Evolutionary conservation across 179 eudicot genomes (phyloP), one percentile per base, ranked within the genome.

Genomic region (Dionaea muscipula): DNA sequence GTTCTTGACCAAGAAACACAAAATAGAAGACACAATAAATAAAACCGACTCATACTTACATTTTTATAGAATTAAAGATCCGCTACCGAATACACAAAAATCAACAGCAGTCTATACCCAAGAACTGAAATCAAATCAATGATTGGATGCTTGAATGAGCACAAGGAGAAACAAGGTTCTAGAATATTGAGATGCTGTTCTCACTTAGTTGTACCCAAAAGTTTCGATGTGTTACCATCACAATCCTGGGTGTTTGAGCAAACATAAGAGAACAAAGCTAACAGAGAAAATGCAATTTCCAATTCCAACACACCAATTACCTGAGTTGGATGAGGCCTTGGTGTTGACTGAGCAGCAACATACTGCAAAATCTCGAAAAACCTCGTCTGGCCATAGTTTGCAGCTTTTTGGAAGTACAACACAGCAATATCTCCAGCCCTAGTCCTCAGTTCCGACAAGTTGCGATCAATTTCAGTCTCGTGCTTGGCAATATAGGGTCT

Each of bases 381-480:
- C 70, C 97, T 70, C 0, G 93, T 89, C 75, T 89, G 97, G 35
- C 69, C 76, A 64, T 72, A 89, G 73, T 74, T 83, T 28, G 79
- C 80, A 67, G 76, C 81, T 63, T 66, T 79, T 55, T 81, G 89
- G 72, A 80, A 83, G 68, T 86, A 86, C 68, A 60, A 62, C 57
- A 77, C 71, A 60, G 79, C 84, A 73, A 75, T 57, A 68, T 89
- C 97, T 39, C 85, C 94, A 39, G 97, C 95, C 77, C 86, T 81
- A 35, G 77, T 78, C 73, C 72, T 86, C 61, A 89, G 65, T 67
- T 89, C 97, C 66, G 75, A 43, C 72, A 89, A 72, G 64, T 71
- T 83, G 41, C 94, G 95, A 70, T 89, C 97, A 41, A 89, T 89
- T 43, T 86, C 95, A 12, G 86, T 62, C 69, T 89, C 97, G 61